Base-by-base conservation (phyloP, 2,329 filamentous ascomycete genomes). In the Helotiales sp. region DNA sequence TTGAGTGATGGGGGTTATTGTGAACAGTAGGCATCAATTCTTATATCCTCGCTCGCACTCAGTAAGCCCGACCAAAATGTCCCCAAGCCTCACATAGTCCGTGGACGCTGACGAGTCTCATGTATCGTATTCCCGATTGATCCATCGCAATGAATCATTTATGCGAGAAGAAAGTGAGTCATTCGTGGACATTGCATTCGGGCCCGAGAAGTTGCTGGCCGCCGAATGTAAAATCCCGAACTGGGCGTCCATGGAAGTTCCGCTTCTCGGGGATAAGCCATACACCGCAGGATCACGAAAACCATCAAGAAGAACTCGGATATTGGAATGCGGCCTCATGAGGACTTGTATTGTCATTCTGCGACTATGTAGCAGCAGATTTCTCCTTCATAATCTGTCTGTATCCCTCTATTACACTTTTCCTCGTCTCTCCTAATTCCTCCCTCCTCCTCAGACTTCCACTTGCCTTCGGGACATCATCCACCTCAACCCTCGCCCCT, bases 401-500 rank as follows among this genome's bases (percentile, higher is more conserved):
- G 71, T 93, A 93, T 42, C 83, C 80, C 64, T 89, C 87, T 56
- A 93, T 85, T n/a, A 93, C 85, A 54, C 82, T 84, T 70, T 80
- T 80, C 63, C 90, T 79, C 65, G 88, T 84, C 50, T 77, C 81
- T n/a, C 86, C 85, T 57, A 93, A 70, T 74, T 91, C 88, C 69
- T 91, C 89, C 72, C 88, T 80, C 71, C 84, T 80, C 69, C 86
- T 82, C 74, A 93, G 75, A 77, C 87, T 90, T 13, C 88, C 90
- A 34, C 83, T 86, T 2, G 80, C 76, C 66, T 84, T 85, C 8
- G 89, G 89, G 42, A 92, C 82, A 70, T 89, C 84, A 1, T 79
- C 83, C 24, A 90, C 86, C 59, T 88, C 80, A 1, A 89, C 86
- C 64, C 79, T 81, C 0, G 87, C 87, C 0, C 85, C 85, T 24